A percentile compares a stretch with the other conserved stretches of the same genome.
Conservation (phyloP, 805 yeast genomes). For the Metschnikowia hibisci region DNA sequence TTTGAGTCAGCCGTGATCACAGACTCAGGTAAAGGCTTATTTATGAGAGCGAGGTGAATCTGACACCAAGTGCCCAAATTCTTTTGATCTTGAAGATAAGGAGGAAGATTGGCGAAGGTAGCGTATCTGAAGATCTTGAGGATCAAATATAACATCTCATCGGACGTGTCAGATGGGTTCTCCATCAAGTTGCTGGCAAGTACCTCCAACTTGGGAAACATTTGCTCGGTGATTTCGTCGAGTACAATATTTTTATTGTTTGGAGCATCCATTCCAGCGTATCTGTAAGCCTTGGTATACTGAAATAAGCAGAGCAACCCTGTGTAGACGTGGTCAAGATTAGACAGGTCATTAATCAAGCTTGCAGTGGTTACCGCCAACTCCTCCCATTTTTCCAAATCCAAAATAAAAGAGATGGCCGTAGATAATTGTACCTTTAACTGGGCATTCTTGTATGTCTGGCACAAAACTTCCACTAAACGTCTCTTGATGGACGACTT, state of each 20-base stretch:
- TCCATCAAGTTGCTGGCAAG: conserved; percentile 28
- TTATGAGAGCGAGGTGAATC: conserved; percentile 34
- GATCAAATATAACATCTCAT: conserved; percentile 35
- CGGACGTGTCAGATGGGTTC: conserved; percentile 18
- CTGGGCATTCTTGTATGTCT: conserved; percentile 30
- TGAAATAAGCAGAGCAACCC: conserved; percentile 40
- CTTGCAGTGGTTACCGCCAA: conserved; percentile 14
- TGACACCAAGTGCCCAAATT: conserved; percentile 42
- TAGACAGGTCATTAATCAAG: conserved; percentile 28
- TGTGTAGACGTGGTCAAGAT: conserved; percentile 35
- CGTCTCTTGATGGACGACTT: conserved; percentile 35
- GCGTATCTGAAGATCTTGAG: conserved; percentile 40
- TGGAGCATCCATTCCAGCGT: conserved; percentile 44
- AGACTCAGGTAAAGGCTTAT: conserved; percentile 35
- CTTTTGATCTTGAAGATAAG: conserved; percentile 32
- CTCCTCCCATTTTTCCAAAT: conserved; percentile 45
- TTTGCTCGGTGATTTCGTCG: conserved; percentile 32
- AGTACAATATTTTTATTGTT: conserved; percentile 34
- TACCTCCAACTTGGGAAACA: conserved; percentile 36
- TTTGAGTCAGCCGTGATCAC: conserved; percentile 30
- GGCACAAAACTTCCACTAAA: conserved; percentile 33
- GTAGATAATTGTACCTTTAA: conserved; percentile 55
- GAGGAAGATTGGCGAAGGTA: conserved; percentile 36
- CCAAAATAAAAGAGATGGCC: conserved; percentile 52
- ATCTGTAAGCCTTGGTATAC: conserved; percentile 39